phyloP scores from a whole-genome alignment of 2,329 filamentous ascomycete genomes.

The Diaporthe helianthi region DNA sequence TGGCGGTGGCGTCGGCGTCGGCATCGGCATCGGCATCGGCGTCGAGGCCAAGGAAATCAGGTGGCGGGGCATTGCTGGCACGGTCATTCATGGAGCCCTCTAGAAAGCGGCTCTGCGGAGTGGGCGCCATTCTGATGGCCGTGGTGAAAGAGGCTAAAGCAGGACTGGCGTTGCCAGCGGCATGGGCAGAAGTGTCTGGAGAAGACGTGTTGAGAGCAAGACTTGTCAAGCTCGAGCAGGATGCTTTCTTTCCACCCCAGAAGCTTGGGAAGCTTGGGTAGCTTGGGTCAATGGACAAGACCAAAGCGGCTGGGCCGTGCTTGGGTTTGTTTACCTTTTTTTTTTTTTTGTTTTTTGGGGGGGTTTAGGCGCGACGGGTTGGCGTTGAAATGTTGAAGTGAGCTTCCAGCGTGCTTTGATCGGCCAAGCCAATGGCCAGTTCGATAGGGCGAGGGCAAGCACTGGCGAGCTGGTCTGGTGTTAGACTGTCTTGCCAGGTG shows the following conservation, averaged over 20 bases:
- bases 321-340: slow-evolving; percentile 6
- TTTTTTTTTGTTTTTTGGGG: too few species aligned
- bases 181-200: slow-evolving; percentile 8
- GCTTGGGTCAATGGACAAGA: neutral
- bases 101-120: slow-evolving; percentile 62
- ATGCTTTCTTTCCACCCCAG: neutral
- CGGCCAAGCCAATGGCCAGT: neutral
- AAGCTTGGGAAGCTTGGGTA: too few species aligned
- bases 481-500: neutral
- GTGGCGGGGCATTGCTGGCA: slow-evolving; percentile 73
- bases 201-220: neutral
- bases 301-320: neutral
- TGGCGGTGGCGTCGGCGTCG: too few species aligned
- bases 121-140: slow-evolving; percentile 32
- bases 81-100: slow-evolving; percentile 91
- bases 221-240: neutral
- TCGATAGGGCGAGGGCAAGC: neutral
- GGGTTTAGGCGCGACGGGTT: neutral
- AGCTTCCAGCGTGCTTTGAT: slow-evolving; percentile 1
- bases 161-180: neutral
- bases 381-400: slow-evolving; percentile 10
- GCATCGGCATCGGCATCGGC: slow-evolving; percentile 38
- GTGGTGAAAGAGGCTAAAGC: slow-evolving; percentile 18
- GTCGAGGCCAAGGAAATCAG: slow-evolving; percentile 64
- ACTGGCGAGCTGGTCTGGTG: neutral